Evolutionary conservation across 305 asterid genomes (phyloP), one percentile per base, ranked within the genome.

Genomic region (Fraxinus latifolia): DNA sequence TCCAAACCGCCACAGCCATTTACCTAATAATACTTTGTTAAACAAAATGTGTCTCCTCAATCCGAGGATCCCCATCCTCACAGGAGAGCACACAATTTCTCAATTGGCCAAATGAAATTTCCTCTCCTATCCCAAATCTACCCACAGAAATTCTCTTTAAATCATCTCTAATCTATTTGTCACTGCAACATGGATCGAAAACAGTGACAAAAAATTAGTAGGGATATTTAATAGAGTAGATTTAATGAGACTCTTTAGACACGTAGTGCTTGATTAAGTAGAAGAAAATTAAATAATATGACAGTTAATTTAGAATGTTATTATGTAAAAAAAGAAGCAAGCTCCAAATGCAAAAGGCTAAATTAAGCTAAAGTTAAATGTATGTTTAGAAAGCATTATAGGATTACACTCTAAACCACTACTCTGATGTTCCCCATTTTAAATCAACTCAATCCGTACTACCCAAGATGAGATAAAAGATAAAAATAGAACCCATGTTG

Each of bases 321-420:
- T 65, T 65, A 65, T 25, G 36, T 9, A 25, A 65, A 65, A 65
- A 65, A 33, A 75, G 79, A 75, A 50, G 84, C 50, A 79, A 79
- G 80, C 77, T 67, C 14, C 65, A 29, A 36, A 39, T 21, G 60
- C 27, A 15, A 32, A 34, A 75, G 25, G 84, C 42, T 5, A n/a
- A 53, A 70, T 60, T 73, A 47, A 42, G 34, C 73, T 65, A 27
- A 65, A 23, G 73, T 65, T 65, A 65, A 25, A 25, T 65, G 36
- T 65, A 36, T 8, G 19, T 79, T 80, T 76, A 73, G 80, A 70
- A 75, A 79, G 62, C 23, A 78, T 74, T 37, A 25, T 76, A 53
- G 34, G 11, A 32, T 19, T 23, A 65, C 8, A 36, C 14, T 60
- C 74, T 42, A 68, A 47, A 81, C 76, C 31, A 14, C 73, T 23